Percentiles rank a stretch among this genome's conserved stretches.
These are phyloP conservation scores for Cytospora mali DNA, from an alignment of 2,329 filamentous ascomycete genomes.

Conservation along the genomic window DNA sequence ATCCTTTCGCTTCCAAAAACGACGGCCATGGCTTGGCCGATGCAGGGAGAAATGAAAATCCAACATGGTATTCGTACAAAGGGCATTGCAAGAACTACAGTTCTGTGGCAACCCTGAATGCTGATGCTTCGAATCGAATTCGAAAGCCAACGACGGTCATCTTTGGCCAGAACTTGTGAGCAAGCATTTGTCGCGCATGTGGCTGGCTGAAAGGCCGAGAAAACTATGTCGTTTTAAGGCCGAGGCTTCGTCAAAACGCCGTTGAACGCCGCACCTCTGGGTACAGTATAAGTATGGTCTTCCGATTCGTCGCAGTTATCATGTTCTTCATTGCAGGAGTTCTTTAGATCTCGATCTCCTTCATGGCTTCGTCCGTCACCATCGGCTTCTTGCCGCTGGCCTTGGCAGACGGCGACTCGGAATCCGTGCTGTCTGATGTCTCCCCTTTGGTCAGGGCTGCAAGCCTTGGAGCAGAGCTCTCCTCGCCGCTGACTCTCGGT, in stretches of 20 bases:
- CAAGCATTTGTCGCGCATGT: conserved; percentile 10
- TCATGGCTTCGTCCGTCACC: conserved; percentile 56
- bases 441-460: conserved; percentile 39
- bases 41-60: conserved; percentile 19
- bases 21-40: conserved; percentile 7
- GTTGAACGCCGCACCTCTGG: conserved; percentile 28
- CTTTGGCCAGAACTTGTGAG: neutral
- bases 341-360: conserved; percentile 62
- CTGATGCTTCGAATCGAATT: conserved; percentile 6
- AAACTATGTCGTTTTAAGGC: conserved; percentile 25
- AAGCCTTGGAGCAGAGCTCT: conserved; percentile 38
- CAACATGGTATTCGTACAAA: conserved; percentile 23
- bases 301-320: conserved; percentile 30
- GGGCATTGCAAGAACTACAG: conserved; percentile 4
- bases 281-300: conserved; percentile 28
- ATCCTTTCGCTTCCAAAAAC: conserved; percentile 25
- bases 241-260: conserved; percentile 29
- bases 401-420: conserved; percentile 34
- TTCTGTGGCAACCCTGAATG: conserved; percentile 5
- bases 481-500: conserved; percentile 51
- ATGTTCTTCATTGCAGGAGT: conserved; percentile 33
- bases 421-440: conserved; percentile 43
- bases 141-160: conserved; percentile 3
- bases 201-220: conserved; percentile 7
- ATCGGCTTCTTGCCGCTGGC: conserved; percentile 49